A percentile compares a stretch with the other conserved stretches of the same genome.
Conservation (phyloP, 2,329 filamentous ascomycete genomes). For the Fusarium sp. region DNA sequence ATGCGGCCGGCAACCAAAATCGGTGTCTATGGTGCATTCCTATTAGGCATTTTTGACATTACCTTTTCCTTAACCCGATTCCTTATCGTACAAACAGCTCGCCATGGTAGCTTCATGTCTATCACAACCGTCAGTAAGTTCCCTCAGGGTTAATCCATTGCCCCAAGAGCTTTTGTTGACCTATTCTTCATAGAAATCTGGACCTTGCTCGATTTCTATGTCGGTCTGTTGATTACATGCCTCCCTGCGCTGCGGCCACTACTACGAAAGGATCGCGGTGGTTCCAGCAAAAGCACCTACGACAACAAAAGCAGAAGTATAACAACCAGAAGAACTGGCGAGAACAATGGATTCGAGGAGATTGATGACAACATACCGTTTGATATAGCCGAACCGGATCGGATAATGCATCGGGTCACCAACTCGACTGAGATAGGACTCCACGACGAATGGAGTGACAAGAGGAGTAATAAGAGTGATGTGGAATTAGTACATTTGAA, state of each 20-base stretch:
- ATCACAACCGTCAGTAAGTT: slow-evolving; percentile 34
- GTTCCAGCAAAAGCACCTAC: slow-evolving; percentile 14
- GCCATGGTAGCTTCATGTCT: slow-evolving; percentile 10
- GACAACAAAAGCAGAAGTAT: slow-evolving; percentile 11
- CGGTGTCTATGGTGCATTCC: slow-evolving; percentile 32
- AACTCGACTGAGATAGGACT: slow-evolving; percentile 11
- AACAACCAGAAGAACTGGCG: slow-evolving; percentile 10
- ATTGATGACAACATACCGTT: slow-evolving; percentile 27
- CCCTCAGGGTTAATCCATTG: too few species aligned
- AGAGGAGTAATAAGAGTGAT: slow-evolving; percentile 30
- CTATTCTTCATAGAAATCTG: slow-evolving; percentile 23
- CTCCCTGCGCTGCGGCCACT: slow-evolving; percentile 38
- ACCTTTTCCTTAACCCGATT: slow-evolving; percentile 37
- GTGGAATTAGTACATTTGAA: too few species aligned
- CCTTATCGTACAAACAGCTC: slow-evolving; percentile 22
- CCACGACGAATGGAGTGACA: slow-evolving; percentile 20
- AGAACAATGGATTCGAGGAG: slow-evolving; percentile 28
- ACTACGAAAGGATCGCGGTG: slow-evolving; percentile 11
- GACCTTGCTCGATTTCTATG: slow-evolving; percentile 31
- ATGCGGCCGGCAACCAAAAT: slow-evolving; percentile 25
- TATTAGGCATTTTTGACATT: slow-evolving; percentile 35
- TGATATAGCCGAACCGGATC: neutral
- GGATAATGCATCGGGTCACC: neutral
- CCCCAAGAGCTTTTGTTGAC: neutral
- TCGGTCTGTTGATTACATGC: slow-evolving; percentile 38